These are phyloP conservation scores for Cryptosporidium viatorum DNA, from an alignment of 169 alveolate species.

Conservation along the genomic window DNA sequence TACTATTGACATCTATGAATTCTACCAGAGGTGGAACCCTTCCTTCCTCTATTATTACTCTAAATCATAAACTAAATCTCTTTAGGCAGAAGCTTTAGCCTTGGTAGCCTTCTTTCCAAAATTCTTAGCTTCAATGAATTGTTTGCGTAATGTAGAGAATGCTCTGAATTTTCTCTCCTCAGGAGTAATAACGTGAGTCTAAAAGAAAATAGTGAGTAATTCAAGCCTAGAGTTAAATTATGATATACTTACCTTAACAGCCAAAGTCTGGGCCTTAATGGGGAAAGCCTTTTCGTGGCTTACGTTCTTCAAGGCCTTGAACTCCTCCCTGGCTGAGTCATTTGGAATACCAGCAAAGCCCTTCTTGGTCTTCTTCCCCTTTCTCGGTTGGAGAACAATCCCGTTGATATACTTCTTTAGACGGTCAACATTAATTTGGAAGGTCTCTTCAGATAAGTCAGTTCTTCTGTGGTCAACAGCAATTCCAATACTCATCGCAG, in stretches of 20 bases:
- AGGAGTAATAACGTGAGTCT: constrained; percentile 43
- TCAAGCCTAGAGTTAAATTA: not conserved
- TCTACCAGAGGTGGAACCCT: not conserved
- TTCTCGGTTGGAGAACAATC: constrained; percentile 95
- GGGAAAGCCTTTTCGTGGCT: constrained; percentile 62
- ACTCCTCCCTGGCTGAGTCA: constrained; percentile 87
- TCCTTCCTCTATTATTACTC: not conserved
- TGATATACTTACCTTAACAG: constrained; percentile 40
- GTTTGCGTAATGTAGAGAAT: constrained; percentile 31
- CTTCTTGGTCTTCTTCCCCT: constrained; percentile 95
- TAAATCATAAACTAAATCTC: constrained; percentile 9
- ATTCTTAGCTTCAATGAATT: constrained; percentile 35
- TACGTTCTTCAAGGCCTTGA: constrained; percentile 65
- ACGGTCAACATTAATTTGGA: constrained; percentile 94
- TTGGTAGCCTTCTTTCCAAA: constrained; percentile 45
- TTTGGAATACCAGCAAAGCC: constrained; percentile 95
- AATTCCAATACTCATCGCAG: constrained; percentile 98
- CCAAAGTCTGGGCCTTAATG: not conserved
- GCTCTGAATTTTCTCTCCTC: constrained; percentile 55
- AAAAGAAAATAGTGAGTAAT: not conserved
- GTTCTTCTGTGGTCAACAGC: constrained; percentile 98
- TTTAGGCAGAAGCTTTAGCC: constrained; percentile 14
- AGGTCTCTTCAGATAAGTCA: constrained; percentile 93
- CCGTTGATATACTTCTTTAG: constrained; percentile 94
- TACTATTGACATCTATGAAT: not conserved